Evolutionary conservation across 768 basidiomycete species (phyloP).

Genomic region (Termitomyces sp.): DNA sequence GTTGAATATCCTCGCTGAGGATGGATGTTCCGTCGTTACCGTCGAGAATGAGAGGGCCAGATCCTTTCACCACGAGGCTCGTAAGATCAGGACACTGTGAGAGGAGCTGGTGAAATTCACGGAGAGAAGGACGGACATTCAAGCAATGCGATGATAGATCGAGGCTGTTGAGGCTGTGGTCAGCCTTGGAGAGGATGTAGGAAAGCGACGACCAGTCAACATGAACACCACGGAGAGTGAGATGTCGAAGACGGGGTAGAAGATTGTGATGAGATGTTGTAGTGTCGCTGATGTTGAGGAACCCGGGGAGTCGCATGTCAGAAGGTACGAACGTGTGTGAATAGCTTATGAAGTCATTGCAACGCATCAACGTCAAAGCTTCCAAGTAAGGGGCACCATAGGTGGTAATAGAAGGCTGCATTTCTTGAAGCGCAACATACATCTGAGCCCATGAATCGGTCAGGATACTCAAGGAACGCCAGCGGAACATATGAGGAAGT

Average conservation of each 20-base stretch:
- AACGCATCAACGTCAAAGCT: slow-evolving; percentile 53
- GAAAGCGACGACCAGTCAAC: slow-evolving; percentile 47
- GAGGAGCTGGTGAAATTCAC: slow-evolving; percentile 42
- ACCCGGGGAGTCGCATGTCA: slow-evolving; percentile 30
- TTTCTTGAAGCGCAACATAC: slow-evolving; percentile 43
- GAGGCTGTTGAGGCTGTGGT: slow-evolving; percentile 32
- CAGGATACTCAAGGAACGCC: slow-evolving; percentile 50
- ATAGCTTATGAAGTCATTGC: slow-evolving; percentile 53
- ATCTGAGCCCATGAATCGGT: slow-evolving; percentile 60
- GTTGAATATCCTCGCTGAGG: slow-evolving; percentile 19
- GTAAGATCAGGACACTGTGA: slow-evolving; percentile 34
- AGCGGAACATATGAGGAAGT: slow-evolving; percentile 48
- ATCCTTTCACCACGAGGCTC: slow-evolving; percentile 44
- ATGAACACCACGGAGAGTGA: slow-evolving; percentile 56
- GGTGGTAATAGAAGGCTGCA: slow-evolving; percentile 34
- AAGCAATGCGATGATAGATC: slow-evolving; percentile 50
- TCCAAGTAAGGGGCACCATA: slow-evolving; percentile 41
- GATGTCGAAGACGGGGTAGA: slow-evolving; percentile 43
- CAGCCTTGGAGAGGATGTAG: slow-evolving; percentile 34
- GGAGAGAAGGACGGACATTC: slow-evolving; percentile 51
- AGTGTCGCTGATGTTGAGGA: slow-evolving; percentile 26
- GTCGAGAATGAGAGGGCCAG: slow-evolving; percentile 34
- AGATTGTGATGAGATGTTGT: slow-evolving; percentile 16
- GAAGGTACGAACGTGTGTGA: slow-evolving; percentile 40
- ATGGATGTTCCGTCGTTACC: slow-evolving; percentile 13